Evolutionary conservation across 257 asterid species (phyloP).

Genomic region (Solanum habrochaites): DNA sequence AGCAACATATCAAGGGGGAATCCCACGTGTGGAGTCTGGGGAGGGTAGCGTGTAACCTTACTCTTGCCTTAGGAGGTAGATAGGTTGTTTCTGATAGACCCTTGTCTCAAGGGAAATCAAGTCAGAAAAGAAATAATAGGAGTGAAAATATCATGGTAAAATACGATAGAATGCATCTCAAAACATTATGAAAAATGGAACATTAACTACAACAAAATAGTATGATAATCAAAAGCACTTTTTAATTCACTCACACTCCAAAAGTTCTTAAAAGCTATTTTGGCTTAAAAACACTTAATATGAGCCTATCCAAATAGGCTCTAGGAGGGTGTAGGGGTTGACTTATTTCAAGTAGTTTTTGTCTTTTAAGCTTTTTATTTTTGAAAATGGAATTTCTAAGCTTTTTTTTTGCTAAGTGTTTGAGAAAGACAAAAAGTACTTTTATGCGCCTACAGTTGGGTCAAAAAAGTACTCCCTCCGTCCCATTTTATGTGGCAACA

Average conservation of each 20-base stretch:
- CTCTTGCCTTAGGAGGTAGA: background rate
- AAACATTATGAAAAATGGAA: background rate
- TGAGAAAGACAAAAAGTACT: background rate
- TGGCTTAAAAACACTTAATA: background rate
- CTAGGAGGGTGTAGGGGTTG: background rate
- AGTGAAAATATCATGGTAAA: background rate
- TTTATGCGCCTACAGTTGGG: background rate
- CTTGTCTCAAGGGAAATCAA: background rate
- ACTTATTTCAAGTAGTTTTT: background rate
- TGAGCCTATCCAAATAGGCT: background rate
- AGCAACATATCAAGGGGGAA: background rate
- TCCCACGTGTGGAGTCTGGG: background rate
- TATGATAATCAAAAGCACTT: background rate
- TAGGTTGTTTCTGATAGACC: background rate
- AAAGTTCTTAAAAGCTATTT: background rate
- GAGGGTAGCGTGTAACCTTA: background rate
- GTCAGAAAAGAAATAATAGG: background rate
- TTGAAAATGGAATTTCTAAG: background rate
- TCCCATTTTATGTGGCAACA: no score
- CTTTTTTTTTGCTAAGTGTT: background rate
- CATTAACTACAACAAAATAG: background rate
- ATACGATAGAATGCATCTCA: background rate
- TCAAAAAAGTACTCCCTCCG: no score
- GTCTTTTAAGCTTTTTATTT: background rate
- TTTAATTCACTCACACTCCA: background rate